Conservation (phyloP, 148 eudicot species). For the Heliosperma pusillum region DNA sequence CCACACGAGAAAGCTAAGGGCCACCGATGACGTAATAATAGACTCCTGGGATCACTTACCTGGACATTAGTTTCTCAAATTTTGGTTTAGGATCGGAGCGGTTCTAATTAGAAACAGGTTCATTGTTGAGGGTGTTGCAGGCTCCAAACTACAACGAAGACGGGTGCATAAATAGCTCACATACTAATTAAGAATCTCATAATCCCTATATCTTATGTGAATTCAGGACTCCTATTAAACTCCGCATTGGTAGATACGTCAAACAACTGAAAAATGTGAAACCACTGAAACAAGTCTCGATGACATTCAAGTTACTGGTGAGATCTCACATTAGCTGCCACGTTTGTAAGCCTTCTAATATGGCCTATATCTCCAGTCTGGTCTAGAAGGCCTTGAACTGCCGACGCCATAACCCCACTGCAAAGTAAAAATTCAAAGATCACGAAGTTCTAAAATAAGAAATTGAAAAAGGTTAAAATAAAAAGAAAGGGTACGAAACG, state of each 20-base stretch:
- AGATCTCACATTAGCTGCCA: neutral
- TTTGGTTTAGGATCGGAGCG: no score
- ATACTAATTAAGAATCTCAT: neutral
- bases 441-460: neutral
- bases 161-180: constrained; percentile 17
- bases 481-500: neutral
- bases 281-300: neutral
- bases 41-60: neutral
- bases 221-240: neutral
- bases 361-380: constrained; percentile 90
- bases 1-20: neutral
- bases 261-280: neutral
- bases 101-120: no score
- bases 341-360: constrained; percentile 35
- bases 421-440: constrained; percentile 21
- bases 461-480: neutral
- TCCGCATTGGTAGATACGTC: neutral
- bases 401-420: constrained; percentile 69
- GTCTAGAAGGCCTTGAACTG: constrained; percentile 68
- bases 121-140: neutral
- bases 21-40: neutral
- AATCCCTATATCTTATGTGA: neutral
- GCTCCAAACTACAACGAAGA: constrained; percentile 52
- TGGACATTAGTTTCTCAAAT: no score
- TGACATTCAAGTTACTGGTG: neutral